A percentile compares a stretch with the other conserved stretches of the same genome.
phyloP scores from a whole-genome alignment of 192 early-diverging fungal genomes.

The Coemansia sp. region DNA sequence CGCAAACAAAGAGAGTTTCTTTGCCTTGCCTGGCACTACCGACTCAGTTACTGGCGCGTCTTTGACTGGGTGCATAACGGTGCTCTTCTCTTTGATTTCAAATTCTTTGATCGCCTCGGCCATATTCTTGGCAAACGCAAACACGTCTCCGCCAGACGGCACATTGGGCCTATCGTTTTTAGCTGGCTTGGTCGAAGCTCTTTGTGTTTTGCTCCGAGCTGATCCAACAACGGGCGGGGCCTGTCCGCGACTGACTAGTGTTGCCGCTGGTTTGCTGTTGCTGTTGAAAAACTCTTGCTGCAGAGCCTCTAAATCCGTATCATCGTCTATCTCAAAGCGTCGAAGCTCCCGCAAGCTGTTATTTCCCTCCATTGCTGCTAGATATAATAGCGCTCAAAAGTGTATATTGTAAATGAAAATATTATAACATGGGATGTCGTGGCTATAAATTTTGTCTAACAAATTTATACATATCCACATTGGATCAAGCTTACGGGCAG shows the following conservation, averaged over 20 bases:
- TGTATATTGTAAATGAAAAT: background rate
- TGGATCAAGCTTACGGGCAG: too few relatives aligned
- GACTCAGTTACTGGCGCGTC: background rate
- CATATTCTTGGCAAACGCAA: constrained; percentile 41
- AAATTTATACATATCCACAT: too few relatives aligned
- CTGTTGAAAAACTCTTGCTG: constrained; percentile 44
- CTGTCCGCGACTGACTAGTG: constrained; percentile 22
- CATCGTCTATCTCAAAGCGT: constrained; percentile 17
- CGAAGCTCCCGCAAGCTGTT: constrained; percentile 8
- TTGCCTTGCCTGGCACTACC: background rate
- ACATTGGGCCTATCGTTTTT: background rate
- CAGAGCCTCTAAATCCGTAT: constrained; percentile 43
- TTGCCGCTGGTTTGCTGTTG: constrained; percentile 42
- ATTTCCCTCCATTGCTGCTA: background rate
- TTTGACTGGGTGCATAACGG: background rate
- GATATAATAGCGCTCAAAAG: background rate
- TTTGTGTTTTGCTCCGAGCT: background rate
- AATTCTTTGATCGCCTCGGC: constrained; percentile 37
- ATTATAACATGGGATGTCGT: background rate
- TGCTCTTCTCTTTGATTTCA: constrained; percentile 22
- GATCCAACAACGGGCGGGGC: constrained; percentile 15
- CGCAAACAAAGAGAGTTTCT: constrained; percentile 42
- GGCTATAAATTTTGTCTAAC: too few relatives aligned
- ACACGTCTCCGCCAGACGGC: constrained; percentile 3
- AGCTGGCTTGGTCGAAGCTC: background rate